These are phyloP conservation scores for Bodo saltans DNA, from an alignment of 78 protist species.

Conservation along the genomic window DNA sequence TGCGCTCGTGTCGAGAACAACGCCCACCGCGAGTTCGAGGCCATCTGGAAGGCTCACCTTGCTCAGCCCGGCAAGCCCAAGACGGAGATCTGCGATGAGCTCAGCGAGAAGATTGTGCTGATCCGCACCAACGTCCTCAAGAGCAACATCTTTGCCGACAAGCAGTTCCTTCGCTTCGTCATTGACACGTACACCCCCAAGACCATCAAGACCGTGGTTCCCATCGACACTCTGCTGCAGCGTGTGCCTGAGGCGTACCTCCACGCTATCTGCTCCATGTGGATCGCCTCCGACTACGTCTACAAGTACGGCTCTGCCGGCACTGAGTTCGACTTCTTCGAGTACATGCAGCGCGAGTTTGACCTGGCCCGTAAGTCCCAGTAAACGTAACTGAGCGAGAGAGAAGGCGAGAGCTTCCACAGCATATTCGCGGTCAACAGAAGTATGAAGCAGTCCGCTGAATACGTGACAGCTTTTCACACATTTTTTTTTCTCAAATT, in stretches of 20 bases:
- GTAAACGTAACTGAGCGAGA: too few relatives aligned
- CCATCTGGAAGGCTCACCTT: constrained; percentile 63
- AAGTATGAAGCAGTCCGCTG: too few relatives aligned
- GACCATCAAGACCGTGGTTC: constrained; percentile 20
- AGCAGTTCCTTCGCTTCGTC: not conserved
- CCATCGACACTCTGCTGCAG: constrained; percentile 50
- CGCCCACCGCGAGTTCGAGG: constrained; percentile 62
- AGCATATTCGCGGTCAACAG: too few relatives aligned
- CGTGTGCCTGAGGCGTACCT: constrained; percentile 78
- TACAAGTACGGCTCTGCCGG: constrained; percentile 62
- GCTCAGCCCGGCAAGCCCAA: not conserved
- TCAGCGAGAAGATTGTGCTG: constrained; percentile 52
- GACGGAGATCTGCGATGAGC: constrained; percentile 46
- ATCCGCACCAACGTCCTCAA: constrained; percentile 38
- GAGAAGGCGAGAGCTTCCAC: too few relatives aligned
- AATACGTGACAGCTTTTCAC: too few relatives aligned
- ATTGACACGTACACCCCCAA: constrained; percentile 46
- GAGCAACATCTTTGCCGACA: constrained; percentile 47
- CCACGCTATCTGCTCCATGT: constrained; percentile 58
- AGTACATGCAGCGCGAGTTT: constrained; percentile 60
- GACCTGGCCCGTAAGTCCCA: too few relatives aligned
- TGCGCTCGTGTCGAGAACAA: constrained; percentile 61
- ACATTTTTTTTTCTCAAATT: too few relatives aligned
- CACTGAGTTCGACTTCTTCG: constrained; percentile 67
- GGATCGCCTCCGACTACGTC: constrained; percentile 68